Evolutionary conservation across 345 rosid species (phyloP).

Genomic region (Sisymbrium irio): DNA sequence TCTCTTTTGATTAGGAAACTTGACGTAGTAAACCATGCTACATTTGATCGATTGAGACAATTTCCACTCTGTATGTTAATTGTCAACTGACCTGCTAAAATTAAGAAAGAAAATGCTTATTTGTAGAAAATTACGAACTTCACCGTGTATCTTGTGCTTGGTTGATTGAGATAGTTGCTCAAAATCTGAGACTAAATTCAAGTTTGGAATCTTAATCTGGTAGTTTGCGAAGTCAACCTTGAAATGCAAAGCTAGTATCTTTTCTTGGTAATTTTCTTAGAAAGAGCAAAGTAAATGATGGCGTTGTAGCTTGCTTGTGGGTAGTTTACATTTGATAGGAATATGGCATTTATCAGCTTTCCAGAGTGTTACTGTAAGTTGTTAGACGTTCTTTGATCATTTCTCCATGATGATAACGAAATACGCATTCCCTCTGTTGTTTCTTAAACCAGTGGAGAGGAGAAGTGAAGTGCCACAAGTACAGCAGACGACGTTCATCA

Average conservation of each 20-base stretch:
- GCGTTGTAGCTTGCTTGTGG: not conserved
- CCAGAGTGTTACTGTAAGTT: not conserved
- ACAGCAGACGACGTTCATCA: conserved; percentile 75
- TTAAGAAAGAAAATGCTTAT: not conserved
- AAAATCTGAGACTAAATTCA: not conserved
- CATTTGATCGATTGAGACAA: not conserved
- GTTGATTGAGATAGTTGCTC: not conserved
- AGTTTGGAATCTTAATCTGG: not conserved
- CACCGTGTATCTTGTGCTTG: not conserved
- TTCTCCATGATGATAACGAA: not conserved
- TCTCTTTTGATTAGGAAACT: no score
- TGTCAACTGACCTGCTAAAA: not conserved
- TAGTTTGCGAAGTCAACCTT: not conserved
- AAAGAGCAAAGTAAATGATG: conserved; percentile 1
- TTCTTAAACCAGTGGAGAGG: conserved; percentile 55
- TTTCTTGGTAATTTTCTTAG: not conserved
- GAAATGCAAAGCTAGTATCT: not conserved
- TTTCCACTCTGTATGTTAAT: not conserved
- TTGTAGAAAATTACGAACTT: not conserved
- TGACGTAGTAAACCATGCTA: conserved; percentile 4
- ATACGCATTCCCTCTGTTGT: not conserved
- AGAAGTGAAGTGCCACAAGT: conserved; percentile 76
- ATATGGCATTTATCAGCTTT: not conserved
- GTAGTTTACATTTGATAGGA: not conserved
- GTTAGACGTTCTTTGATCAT: not conserved